phyloP scores from a whole-genome alignment of 768 basidiomycete species.

The Naganishia vishniacii region DNA sequence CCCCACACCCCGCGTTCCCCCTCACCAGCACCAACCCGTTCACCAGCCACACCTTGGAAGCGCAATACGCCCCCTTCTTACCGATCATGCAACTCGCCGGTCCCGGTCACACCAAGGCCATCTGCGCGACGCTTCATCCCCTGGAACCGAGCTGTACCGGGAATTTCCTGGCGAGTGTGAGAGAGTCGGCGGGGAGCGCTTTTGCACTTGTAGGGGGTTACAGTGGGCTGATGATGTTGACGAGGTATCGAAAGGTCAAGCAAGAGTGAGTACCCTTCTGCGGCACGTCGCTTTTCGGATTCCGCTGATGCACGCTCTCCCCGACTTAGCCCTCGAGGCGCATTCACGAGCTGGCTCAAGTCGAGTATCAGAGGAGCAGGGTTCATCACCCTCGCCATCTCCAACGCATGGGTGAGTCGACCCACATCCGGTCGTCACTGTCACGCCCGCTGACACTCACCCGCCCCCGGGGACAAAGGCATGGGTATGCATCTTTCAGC shows the following conservation, averaged over 20 bases:
- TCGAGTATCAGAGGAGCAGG: conserved; percentile 16
- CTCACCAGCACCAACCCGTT: not conserved
- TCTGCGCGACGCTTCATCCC: conserved; percentile 24
- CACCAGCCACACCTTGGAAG: not conserved
- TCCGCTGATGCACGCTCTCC: not conserved
- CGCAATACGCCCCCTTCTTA: conserved; percentile 22
- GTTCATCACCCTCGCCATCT: conserved; percentile 21
- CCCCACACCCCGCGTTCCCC: conserved; percentile 17
- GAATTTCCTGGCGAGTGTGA: conserved; percentile 16
- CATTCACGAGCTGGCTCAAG: conserved; percentile 15
- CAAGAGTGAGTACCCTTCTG: conserved; percentile 12
- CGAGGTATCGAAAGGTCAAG: conserved; percentile 1
- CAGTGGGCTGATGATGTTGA: conserved; percentile 19
- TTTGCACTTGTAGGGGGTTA: conserved; percentile 23
- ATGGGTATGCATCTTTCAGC: conserved; percentile 24
- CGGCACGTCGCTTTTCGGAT: too few relatives aligned
- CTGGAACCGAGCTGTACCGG: conserved; percentile 20
- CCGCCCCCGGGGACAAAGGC: conserved; percentile 14
- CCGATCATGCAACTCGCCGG: conserved; percentile 7
- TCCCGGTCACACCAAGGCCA: conserved; percentile 10
- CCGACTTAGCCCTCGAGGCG: conserved; percentile 8
- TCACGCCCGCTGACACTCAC: not conserved
- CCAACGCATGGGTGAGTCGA: conserved; percentile 24
- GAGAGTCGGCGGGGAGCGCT: conserved; percentile 16
- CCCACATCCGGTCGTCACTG: not conserved